These are phyloP conservation scores for maize (Zea mays) DNA, from an alignment of 176 grass and related monocot genomes.

Conservation along the genomic window DNA sequence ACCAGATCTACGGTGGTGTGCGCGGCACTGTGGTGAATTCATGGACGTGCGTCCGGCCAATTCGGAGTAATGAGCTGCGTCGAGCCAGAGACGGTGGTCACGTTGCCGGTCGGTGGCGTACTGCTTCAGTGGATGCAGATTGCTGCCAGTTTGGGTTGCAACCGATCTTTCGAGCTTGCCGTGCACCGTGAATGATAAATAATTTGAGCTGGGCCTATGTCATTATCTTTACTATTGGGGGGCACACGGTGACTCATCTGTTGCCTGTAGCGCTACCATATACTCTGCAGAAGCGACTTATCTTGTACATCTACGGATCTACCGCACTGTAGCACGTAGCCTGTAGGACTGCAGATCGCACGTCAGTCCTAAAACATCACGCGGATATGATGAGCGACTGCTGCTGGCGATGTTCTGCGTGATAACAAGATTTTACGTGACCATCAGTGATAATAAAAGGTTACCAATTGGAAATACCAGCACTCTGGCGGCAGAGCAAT, in stretches of 20 bases:
- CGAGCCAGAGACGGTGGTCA: background rate
- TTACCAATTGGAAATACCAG: background rate
- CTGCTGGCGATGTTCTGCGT: background rate
- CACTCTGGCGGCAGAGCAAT: background rate
- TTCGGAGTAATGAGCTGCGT: slow-evolving; percentile 1
- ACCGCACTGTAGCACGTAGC: background rate
- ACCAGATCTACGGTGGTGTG: slow-evolving; percentile 32
- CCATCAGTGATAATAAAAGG: background rate
- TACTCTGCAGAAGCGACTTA: background rate
- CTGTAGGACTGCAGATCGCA: background rate
- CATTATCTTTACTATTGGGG: background rate
- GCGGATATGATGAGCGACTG: background rate
- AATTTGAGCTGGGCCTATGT: background rate
- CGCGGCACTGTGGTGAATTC: slow-evolving; percentile 40
- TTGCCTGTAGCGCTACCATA: background rate
- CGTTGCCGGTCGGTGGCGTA: slow-evolving; percentile 33
- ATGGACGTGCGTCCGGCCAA: slow-evolving; percentile 24
- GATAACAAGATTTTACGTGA: background rate
- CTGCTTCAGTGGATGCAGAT: background rate
- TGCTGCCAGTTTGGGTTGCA: slow-evolving; percentile 8
- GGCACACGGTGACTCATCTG: background rate
- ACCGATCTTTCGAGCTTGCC: background rate
- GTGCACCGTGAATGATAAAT: background rate
- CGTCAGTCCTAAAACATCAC: background rate
- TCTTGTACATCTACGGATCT: background rate